These are phyloP conservation scores for Coniochaeta sp. DNA, from an alignment of 2,329 filamentous ascomycete genomes.

Conservation along the genomic window DNA sequence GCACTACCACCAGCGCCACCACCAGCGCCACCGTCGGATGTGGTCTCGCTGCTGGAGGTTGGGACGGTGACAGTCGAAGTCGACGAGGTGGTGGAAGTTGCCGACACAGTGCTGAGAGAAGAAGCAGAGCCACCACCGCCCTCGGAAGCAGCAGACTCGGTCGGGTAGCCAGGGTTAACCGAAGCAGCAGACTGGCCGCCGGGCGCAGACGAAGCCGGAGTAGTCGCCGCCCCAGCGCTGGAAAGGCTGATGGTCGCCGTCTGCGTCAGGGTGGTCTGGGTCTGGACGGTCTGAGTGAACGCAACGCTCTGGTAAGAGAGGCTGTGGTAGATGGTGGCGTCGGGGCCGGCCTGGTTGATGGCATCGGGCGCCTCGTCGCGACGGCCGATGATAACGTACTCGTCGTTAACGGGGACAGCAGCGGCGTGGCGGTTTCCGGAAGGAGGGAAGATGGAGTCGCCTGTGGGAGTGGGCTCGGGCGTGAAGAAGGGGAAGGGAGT, in stretches of 20 bases:
- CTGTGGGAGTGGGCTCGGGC: background rate
- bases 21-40: too few species aligned
- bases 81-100: background rate
- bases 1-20: too few species aligned
- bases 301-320: too few species aligned
- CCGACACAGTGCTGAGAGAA: background rate
- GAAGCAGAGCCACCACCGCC: too few species aligned
- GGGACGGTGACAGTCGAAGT: background rate
- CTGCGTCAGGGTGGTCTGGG: too few species aligned
- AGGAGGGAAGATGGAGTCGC: background rate
- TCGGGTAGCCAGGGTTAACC: too few species aligned
- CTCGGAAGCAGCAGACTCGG: too few species aligned
- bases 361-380: background rate
- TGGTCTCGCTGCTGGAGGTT: background rate
- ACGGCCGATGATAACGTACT: background rate
- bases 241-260: too few species aligned
- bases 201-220: too few species aligned
- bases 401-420: background rate
- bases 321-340: background rate
- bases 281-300: too few species aligned
- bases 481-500: background rate
- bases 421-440: background rate
- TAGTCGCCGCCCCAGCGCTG: background rate
- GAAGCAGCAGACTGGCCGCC: too few species aligned
- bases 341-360: background rate